Base-by-base conservation (phyloP, 805 yeast species). In the Ogataea degrootiae region DNA sequence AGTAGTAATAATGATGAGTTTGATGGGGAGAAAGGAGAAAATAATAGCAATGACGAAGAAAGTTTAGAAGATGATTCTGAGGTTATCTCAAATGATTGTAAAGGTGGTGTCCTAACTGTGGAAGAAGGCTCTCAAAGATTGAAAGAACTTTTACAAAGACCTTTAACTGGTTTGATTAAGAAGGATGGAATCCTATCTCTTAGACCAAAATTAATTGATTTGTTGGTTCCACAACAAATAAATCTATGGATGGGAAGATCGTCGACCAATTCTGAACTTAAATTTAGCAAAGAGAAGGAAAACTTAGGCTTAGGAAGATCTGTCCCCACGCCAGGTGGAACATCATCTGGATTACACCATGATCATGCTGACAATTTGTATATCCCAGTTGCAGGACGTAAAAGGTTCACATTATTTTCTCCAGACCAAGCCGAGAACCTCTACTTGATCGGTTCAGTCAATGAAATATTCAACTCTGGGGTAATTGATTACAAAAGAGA, bases 291-390 rank as follows among this genome's bases (percentile, higher is more conserved):
- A 21, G 44, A 49, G 2, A 53, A 59, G 15, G 46, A 52, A 2
- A 63, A 65, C 41, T 59, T 66, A 16, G 76, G 77, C 1, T 60
- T 81, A 5, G 87, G 87, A 1, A 76, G 79, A 57, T 66, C 66
- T 21, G 63, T 83, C 0, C 85, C 88, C 1, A 76, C 77, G 1
- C 16, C 21, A n/a, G 54, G 54, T n/a, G 69, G 71, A 1, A 70
- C 82, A 0, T 82, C 89, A 0, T 82, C 90, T 1, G 92, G 92
- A 0, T 65, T 85, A 12, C 92, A 85, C 56, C 92, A 85, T 60
- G 92, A 85, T 60, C 91, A 85, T 63, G 87, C 91, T 1, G 91
- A 85, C 59, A 85, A 85, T 57, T 66, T 85, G 34, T 85, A 85
- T 59, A 70, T 85, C 5, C 77, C 85, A 1, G 59, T 80, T 1